Percentiles rank a stretch among this genome's conserved stretches.
Conservation (phyloP, 345 rosid genomes). For the Eutrema yunnanense region DNA sequence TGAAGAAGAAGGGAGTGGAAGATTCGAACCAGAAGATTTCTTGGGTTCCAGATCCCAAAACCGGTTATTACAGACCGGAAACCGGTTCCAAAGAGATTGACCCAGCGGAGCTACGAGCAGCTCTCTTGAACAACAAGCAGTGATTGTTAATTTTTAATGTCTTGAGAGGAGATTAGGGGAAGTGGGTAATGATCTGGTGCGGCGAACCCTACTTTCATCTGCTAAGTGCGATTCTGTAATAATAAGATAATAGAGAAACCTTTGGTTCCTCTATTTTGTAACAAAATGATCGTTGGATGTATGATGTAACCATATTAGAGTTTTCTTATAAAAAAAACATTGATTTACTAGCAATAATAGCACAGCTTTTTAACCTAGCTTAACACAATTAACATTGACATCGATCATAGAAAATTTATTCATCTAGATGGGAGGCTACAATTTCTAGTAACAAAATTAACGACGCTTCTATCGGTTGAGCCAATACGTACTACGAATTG, state of each 20-base stretch:
- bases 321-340: background rate
- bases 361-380: background rate
- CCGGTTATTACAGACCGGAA: conserved; percentile 83
- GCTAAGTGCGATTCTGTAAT: conserved; percentile 5
- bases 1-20: conserved; percentile 47
- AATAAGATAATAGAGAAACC: conserved; percentile 1
- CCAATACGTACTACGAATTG: no score
- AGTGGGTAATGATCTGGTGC: conserved; percentile 7
- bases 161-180: conserved; percentile 14
- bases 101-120: conserved; percentile 59
- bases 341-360: background rate
- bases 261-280: conserved; percentile 2
- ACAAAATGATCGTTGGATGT: conserved; percentile 12
- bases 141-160: conserved; percentile 7
- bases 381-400: background rate
- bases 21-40: conserved; percentile 42
- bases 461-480: no score
- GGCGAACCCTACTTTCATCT: conserved; percentile 22
- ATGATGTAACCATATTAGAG: conserved; percentile 4
- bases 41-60: conserved; percentile 84
- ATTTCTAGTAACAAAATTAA: no score
- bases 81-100: conserved; percentile 55
- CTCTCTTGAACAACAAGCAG: conserved; percentile 56
- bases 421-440: background rate
- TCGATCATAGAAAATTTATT: background rate